Base-by-base conservation (phyloP, 202 grass and related monocot genomes). In the Eragrostis tef region DNA sequence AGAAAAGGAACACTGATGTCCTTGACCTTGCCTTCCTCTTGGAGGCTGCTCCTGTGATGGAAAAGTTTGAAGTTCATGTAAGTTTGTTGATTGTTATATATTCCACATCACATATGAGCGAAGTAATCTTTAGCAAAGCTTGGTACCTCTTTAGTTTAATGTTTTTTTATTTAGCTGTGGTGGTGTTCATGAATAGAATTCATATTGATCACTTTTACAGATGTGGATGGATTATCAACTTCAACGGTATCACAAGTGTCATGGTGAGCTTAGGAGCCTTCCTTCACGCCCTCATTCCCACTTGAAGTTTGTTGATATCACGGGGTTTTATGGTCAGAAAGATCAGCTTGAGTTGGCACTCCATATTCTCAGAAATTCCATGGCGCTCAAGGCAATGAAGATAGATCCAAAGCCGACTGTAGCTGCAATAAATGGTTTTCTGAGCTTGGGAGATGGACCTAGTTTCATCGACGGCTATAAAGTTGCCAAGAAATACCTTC, bases 61-160 rank as follows among this genome's bases (percentile, higher is more conserved):
- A 83, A 44, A 53, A 45, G 2, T 16, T 74, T 6, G 70, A 64
- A 64, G 17, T 74, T 74, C 80, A 83, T 66, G 70, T 66, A 74
- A 74, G 70, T 49, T 71, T 61, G n/a, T n/a, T n/a, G n/a, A n/a
- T n/a, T n/a, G n/a, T n/a, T n/a, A n/a, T n/a, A n/a, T n/a, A n/a
- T n/a, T n/a, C n/a, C n/a, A n/a, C n/a, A n/a, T n/a, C n/a, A n/a
- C n/a, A n/a, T n/a, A n/a, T n/a, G n/a, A n/a, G n/a, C n/a, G n/a
- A n/a, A n/a, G n/a, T n/a, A n/a, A n/a, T n/a, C n/a, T n/a, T n/a
- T n/a, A n/a, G n/a, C n/a, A n/a, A n/a, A n/a, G n/a, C n/a, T n/a
- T n/a, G n/a, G n/a, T n/a, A n/a, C n/a, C n/a, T n/a, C n/a, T n/a
- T n/a, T n/a, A n/a, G n/a, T n/a, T n/a, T n/a, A n/a, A n/a, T n/a